Conservation (phyloP, 768 basidiomycete genomes). For the Auriscalpium vulgare region DNA sequence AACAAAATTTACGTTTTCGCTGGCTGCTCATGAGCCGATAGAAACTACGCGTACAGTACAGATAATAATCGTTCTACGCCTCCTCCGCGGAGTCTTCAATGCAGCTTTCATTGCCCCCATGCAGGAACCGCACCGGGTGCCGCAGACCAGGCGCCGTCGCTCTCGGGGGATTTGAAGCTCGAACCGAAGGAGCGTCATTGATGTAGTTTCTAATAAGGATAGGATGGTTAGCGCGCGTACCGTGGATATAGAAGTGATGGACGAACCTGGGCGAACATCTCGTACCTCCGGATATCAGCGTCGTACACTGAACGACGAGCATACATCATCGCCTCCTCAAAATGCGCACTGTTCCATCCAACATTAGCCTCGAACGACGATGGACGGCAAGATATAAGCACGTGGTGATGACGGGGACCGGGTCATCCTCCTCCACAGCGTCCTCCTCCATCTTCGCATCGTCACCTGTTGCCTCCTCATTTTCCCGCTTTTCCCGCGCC, state of each 20-base stretch:
- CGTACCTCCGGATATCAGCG: conserved; percentile 93
- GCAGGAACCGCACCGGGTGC: conserved; percentile 24
- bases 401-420: conserved; percentile 83
- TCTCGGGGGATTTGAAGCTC: conserved; percentile 98
- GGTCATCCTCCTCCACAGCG: conserved; percentile 71
- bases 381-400: conserved; percentile 22
- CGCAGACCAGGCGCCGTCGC: conserved; percentile 23
- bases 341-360: conserved; percentile 63
- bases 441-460: conserved; percentile 70
- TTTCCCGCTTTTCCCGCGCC: conserved; percentile 72
- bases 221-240: conserved; percentile 2
- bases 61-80: conserved; percentile 69
- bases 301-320: conserved; percentile 96
- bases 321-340: conserved; percentile 98
- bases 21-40: conserved; percentile 21
- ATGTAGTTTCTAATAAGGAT: conserved; percentile 61
- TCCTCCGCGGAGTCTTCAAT: conserved; percentile 83
- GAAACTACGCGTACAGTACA: conserved; percentile 72
- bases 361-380: not conserved
- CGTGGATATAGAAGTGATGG: not conserved
- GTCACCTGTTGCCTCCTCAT: conserved; percentile 65
- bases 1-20: not conserved
- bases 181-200: conserved; percentile 90
- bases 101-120: conserved; percentile 19
- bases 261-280: conserved; percentile 85